These are phyloP conservation scores for Lepraria neglecta DNA, from an alignment of 495 filamentous ascomycete genomes.

Conservation along the genomic window DNA sequence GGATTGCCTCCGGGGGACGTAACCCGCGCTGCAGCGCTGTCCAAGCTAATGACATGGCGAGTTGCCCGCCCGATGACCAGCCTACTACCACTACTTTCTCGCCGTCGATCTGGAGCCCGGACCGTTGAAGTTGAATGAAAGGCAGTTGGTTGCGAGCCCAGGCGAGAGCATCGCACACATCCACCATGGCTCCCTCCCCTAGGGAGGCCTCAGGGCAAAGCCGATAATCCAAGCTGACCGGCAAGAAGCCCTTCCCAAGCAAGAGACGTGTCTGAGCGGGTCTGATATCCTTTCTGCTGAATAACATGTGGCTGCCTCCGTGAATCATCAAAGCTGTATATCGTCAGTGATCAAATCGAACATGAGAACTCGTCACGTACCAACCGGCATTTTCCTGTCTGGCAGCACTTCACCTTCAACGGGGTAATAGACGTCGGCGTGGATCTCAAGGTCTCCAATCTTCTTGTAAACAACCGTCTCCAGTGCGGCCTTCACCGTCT, in stretches of 20 bases:
- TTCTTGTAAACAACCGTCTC: slow-evolving; percentile 3
- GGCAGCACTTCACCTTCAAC: too few relatives aligned
- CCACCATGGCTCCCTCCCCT: slow-evolving; percentile 36
- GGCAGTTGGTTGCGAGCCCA: slow-evolving; percentile 44
- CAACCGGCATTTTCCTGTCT: too few relatives aligned
- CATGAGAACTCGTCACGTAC: too few relatives aligned
- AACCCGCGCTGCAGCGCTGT: slow-evolving; percentile 32
- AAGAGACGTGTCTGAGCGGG: background rate
- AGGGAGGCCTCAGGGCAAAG: slow-evolving; percentile 49
- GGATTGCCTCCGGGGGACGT: slow-evolving; percentile 42
- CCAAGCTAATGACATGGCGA: slow-evolving; percentile 46
- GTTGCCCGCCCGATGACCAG: slow-evolving; percentile 48
- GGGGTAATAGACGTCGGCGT: slow-evolving; percentile 7
- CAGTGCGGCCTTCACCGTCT: background rate
- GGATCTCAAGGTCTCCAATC: background rate
- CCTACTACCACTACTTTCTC: slow-evolving; percentile 41
- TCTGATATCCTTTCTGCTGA: background rate
- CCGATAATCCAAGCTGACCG: slow-evolving; percentile 49
- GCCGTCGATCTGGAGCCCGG: slow-evolving; percentile 34
- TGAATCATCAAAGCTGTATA: background rate
- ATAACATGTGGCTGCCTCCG: background rate
- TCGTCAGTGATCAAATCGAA: too few relatives aligned
- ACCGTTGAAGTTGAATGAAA: slow-evolving; percentile 21
- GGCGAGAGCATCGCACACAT: slow-evolving; percentile 19
- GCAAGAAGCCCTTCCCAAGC: slow-evolving; percentile 40